Conservation (phyloP, 257 asterid genomes). For the Verbena officinalis region DNA sequence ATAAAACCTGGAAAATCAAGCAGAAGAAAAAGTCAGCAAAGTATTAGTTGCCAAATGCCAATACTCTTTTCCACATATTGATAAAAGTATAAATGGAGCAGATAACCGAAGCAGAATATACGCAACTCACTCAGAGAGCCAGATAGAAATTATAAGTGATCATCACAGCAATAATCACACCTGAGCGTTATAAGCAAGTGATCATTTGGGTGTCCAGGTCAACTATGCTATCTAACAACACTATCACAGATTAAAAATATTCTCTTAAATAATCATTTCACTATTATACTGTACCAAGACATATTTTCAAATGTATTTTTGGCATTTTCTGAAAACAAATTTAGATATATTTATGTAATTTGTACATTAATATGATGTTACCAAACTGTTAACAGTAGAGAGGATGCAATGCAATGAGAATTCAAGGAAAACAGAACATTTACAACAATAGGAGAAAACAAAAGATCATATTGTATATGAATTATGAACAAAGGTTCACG, state of each 20-base stretch:
- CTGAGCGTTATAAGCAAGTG: slow-evolving; percentile 9
- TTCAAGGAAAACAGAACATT: background rate
- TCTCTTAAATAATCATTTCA: slow-evolving; percentile 2
- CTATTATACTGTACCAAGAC: background rate
- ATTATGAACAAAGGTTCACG: background rate
- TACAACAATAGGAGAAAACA: background rate
- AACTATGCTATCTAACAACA: background rate
- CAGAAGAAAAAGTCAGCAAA: slow-evolving; percentile 21
- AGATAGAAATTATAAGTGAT: slow-evolving; percentile 9
- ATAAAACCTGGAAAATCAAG: slow-evolving; percentile 71
- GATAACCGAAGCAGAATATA: background rate
- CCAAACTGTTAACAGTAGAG: slow-evolving; percentile 1
- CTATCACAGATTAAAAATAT: background rate
- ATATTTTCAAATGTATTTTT: background rate
- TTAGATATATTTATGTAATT: background rate
- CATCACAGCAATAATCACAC: slow-evolving; percentile 10
- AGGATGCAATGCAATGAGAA: slow-evolving; percentile 21
- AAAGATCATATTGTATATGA: too few species aligned
- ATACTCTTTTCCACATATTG: background rate
- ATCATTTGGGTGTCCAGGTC: background rate
- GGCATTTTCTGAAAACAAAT: slow-evolving; percentile 10
- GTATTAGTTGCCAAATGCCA: background rate
- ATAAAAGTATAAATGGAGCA: slow-evolving; percentile 2
- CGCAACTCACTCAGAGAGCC: background rate
- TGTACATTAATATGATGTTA: background rate